These are phyloP conservation scores for Penicillium desertorum DNA, from an alignment of 495 filamentous ascomycete genomes.

Conservation along the genomic window DNA sequence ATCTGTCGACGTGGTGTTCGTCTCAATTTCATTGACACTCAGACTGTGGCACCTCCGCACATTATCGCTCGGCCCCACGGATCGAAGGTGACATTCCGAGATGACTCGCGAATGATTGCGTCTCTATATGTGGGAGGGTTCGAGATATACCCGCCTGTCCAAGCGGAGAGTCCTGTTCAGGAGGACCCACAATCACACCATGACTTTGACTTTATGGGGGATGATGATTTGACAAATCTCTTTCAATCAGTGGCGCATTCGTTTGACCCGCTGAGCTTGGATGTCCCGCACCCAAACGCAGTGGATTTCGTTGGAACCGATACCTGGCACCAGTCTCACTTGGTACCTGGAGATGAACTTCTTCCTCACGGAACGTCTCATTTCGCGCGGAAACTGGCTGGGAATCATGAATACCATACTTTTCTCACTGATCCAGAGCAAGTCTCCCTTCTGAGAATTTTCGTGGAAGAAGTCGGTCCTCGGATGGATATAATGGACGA, in stretches of 20 bases:
- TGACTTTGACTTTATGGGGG: constrained; percentile 34
- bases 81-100: constrained; percentile 75
- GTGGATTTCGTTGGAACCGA: constrained; percentile 23
- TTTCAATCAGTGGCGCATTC: constrained; percentile 33
- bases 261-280: constrained; percentile 24
- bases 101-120: constrained; percentile 89
- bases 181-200: constrained; percentile 38
- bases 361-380: constrained; percentile 30
- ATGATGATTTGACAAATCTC: constrained; percentile 27
- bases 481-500: constrained; percentile 95
- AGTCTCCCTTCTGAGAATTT: constrained; percentile 82
- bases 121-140: constrained; percentile 87
- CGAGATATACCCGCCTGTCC: constrained; percentile 65
- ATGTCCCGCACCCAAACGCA: constrained; percentile 18
- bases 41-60: constrained; percentile 66
- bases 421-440: constrained; percentile 73
- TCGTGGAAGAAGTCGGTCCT: constrained; percentile 83
- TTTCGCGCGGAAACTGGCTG: constrained; percentile 30
- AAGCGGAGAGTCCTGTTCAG: constrained; percentile 35
- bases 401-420: constrained; percentile 39
- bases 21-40: constrained; percentile 90
- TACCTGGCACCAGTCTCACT: constrained; percentile 26
- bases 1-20: constrained; percentile 83
- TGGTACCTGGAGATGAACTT: constrained; percentile 30
- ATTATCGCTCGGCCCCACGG: constrained; percentile 59